These are phyloP conservation scores for Pisolithus tinctorius DNA, from an alignment of 768 basidiomycete genomes.

Conservation along the genomic window DNA sequence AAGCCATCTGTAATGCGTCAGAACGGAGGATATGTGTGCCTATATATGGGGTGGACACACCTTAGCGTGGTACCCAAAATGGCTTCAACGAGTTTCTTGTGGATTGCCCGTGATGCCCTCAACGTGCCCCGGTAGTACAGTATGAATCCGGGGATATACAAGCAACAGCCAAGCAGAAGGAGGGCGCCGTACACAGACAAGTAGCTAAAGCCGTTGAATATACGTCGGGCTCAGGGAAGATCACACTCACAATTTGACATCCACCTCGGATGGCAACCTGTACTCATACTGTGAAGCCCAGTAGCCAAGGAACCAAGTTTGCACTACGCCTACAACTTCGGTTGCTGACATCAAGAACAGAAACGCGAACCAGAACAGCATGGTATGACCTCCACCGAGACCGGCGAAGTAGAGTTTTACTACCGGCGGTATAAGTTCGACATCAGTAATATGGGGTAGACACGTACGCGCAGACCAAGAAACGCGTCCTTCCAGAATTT, in stretches of 20 bases:
- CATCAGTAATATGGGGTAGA: neutral
- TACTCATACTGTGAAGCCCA: conserved; percentile 39
- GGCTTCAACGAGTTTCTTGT: conserved; percentile 44
- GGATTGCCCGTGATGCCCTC: conserved; percentile 49
- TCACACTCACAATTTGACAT: conserved; percentile 25
- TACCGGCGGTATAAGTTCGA: neutral
- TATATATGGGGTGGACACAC: conserved; percentile 35
- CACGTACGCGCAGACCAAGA: conserved; percentile 40
- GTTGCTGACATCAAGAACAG: conserved; percentile 14
- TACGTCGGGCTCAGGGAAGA: neutral
- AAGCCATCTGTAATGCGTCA: conserved; percentile 37
- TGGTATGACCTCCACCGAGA: conserved; percentile 16
- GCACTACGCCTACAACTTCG: conserved; percentile 16
- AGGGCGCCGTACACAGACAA: conserved; percentile 37
- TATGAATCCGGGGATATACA: conserved; percentile 30
- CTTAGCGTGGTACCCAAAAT: conserved; percentile 57
- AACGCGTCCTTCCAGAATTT: conserved; percentile 54
- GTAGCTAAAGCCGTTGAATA: conserved; percentile 34
- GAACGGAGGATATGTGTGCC: conserved; percentile 18
- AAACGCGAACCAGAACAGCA: conserved; percentile 27
- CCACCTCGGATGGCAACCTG: conserved; percentile 27
- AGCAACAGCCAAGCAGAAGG: conserved; percentile 22
- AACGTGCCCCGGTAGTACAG: conserved; percentile 43
- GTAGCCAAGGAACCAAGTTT: conserved; percentile 39
- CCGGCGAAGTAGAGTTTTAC: conserved; percentile 24